Percentiles rank a stretch among this genome's conserved stretches.
These are phyloP conservation scores for Fusarium succisae DNA, from an alignment of 2,329 filamentous ascomycete species.

Conservation along the genomic window DNA sequence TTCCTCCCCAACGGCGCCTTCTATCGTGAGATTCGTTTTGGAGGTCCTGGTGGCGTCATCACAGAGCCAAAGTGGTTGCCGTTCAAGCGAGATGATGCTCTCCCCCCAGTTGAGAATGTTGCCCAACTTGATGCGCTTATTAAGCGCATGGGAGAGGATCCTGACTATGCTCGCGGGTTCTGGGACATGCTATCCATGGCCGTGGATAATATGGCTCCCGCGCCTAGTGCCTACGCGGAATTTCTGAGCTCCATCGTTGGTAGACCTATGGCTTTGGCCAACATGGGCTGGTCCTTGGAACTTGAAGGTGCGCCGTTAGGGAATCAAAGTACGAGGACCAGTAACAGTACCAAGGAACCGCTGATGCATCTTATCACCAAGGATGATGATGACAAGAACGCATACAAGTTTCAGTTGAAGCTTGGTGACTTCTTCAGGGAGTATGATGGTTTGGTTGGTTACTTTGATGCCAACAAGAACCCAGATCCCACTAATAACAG, in stretches of 20 bases:
- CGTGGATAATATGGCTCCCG: neutral
- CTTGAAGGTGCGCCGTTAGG: neutral
- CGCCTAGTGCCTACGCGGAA: neutral
- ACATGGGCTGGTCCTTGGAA: neutral
- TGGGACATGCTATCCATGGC: neutral
- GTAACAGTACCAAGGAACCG: neutral
- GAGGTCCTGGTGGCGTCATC: neutral
- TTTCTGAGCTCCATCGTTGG: neutral
- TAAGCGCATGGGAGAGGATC: neutral
- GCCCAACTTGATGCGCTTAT: neutral
- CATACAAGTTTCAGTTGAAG: neutral
- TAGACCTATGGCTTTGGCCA: neutral
- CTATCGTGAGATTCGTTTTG: neutral
- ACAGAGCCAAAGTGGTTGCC: neutral
- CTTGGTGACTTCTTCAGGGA: neutral
- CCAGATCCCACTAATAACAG: fast-evolving
- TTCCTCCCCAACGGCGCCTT: neutral
- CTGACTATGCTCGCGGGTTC: neutral
- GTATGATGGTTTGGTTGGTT: neutral
- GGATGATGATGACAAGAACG: neutral
- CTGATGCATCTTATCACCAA: neutral
- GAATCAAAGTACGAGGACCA: neutral
- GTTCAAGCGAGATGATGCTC: neutral
- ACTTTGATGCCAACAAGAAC: neutral
- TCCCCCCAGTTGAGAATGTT: neutral